Base-by-base conservation (phyloP, 1,284 basidiomycete genomes). In the Irpex sp. region DNA sequence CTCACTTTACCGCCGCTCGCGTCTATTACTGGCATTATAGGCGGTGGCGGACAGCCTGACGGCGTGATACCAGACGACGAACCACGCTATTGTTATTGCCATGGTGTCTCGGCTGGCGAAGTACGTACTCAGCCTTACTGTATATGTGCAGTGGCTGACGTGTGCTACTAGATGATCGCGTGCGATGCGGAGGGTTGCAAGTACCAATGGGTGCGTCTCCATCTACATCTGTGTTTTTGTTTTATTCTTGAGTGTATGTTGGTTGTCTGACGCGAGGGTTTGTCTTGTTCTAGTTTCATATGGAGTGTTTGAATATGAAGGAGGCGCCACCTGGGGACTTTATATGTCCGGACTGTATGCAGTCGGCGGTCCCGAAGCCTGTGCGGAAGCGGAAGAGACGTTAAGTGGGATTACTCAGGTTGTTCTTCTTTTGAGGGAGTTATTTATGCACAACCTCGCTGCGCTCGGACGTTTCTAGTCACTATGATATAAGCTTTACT, bases 81-180 rank as follows among this genome's bases (percentile, higher is more conserved):
- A 73, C 78, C 76, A 62, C 77, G 82, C 40, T 94, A 91, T 75
- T 94, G 92, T 71, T 89, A 86, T 75, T 94, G 93, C 73, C 82
- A 89, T 69, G 81, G 86, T 64, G 82, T 88, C 11, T 91, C 88
- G 11, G 92, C 85, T 72, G 92, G 92, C 70, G 85, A 88, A 75
- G 91, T 91, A 70, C 67, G 58, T 48, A 13, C 38, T 31, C 34
- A 6, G 15, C 9, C 47, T 19, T 52, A 4, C 48, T 5, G 84
- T 77, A 48, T 59, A 58, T 58, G 62, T 62, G 59, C 47, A 21
- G 57, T 49, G 21, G 58, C 56, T 36, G 34, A 34, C 65, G 36
- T 61, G 21, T 19, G 60, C 61, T 48, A 17, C 56, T 67, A 93
- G 91, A 94, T 95, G 93, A 87, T 95, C 65, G 92, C 79, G 2